These are phyloP conservation scores for Sporothrix pallida DNA, from an alignment of 2,329 filamentous ascomycete species.

Conservation along the genomic window DNA sequence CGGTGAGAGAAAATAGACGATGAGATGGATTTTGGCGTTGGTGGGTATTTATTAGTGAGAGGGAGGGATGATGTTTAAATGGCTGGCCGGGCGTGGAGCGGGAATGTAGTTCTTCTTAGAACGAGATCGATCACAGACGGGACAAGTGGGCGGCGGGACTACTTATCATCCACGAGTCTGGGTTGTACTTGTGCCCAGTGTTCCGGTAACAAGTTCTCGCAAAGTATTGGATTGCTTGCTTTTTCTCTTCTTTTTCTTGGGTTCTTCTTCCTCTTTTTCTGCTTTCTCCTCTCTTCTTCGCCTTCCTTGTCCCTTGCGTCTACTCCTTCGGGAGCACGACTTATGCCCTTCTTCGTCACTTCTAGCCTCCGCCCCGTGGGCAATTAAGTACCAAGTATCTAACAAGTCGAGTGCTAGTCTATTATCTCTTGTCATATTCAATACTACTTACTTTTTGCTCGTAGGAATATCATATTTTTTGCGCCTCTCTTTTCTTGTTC, in stretches of 20 bases:
- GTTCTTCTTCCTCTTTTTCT: neutral
- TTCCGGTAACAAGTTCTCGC: neutral
- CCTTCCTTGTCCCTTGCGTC: conserved; percentile 1
- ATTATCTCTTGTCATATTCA: neutral
- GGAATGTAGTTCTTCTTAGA: conserved; percentile 16
- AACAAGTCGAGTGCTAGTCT: neutral
- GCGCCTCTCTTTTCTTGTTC: neutral
- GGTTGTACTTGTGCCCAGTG: neutral
- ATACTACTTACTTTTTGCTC: neutral
- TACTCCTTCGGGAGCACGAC: conserved; percentile 6
- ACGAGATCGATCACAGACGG: neutral
- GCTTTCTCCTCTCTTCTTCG: conserved; percentile 10
- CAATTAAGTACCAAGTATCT: neutral
- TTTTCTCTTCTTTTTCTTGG: neutral
- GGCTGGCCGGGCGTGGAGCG: conserved; percentile 6
- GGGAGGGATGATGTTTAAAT: neutral
- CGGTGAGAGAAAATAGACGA: conserved; percentile 2
- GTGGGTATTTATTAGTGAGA: neutral
- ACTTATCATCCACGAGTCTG: neutral
- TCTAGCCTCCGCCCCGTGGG: neutral
- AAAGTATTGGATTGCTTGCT: neutral
- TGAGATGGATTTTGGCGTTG: neutral
- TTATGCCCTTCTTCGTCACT: conserved; percentile 1
- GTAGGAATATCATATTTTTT: neutral
- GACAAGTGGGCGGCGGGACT: no score